A percentile compares a stretch with the other conserved stretches of the same genome.
phyloP scores from a whole-genome alignment of 2,329 filamentous ascomycete genomes.

The Penicillium italicum region DNA sequence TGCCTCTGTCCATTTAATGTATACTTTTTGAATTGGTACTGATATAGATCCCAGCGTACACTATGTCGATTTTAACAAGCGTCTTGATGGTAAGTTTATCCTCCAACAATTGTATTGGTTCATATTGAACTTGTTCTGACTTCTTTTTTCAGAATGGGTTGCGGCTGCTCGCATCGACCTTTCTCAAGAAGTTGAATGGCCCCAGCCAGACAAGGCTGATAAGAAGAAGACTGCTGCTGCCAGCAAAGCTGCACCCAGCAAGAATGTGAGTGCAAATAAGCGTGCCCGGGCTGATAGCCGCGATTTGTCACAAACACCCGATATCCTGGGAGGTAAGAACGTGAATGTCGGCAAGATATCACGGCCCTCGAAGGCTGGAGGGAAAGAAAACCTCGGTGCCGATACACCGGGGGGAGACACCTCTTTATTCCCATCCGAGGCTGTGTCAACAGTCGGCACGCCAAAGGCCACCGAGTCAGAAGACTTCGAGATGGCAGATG shows the following conservation, averaged over 20 bases:
- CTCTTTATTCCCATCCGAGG: constrained; percentile 34
- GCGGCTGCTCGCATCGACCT: constrained; percentile 78
- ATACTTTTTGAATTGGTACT: constrained; percentile 5
- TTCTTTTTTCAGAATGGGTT: constrained; percentile 74
- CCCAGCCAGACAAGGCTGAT: constrained; percentile 82
- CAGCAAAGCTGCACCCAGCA: constrained; percentile 52
- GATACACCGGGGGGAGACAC: constrained; percentile 33
- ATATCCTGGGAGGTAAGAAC: constrained; percentile 49
- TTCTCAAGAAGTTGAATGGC: constrained; percentile 90
- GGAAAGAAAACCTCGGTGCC: constrained; percentile 58
- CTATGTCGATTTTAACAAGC: constrained; percentile 97
- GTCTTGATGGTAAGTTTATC: constrained; percentile 52
- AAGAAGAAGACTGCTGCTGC: constrained; percentile 68
- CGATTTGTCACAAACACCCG: constrained; percentile 56
- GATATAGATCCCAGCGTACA: constrained; percentile 59
- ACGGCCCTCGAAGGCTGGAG: constrained; percentile 55
- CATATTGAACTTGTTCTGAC: constrained; percentile 26
- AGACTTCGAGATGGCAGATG: constrained; percentile 46
- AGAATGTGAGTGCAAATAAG: constrained; percentile 54
- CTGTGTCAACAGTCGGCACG: constrained; percentile 39
- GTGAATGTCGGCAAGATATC: constrained; percentile 45
- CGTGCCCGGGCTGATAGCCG: constrained; percentile 47
- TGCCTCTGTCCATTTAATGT: neutral
- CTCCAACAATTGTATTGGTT: neutral
- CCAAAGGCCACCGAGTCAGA: constrained; percentile 37